Base-by-base conservation (phyloP, 495 filamentous ascomycete genomes). In the Beverwykella pulmonaria region DNA sequence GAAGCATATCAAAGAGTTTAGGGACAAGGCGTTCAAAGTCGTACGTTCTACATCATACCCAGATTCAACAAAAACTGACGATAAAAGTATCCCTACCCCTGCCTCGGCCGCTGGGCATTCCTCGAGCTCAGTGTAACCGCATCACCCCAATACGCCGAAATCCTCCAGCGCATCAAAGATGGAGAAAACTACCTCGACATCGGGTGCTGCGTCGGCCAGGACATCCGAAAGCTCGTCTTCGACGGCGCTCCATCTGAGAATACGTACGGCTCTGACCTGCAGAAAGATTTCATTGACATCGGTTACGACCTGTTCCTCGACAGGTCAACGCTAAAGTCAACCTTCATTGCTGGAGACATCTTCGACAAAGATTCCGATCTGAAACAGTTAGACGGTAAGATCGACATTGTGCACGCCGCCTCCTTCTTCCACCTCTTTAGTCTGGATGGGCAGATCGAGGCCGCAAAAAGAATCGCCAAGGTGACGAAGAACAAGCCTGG, bases 251-350 rank as follows among this genome's bases (percentile, higher is more conserved):
- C 64, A 27, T 65, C 68, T 1, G 60, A 71, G 22, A 66, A 73
- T 27, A 68, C 64, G 19, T 75, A 71, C 32, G 73, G 70, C 19
- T 54, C 52, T 26, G 73, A 75, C 41, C 57, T 73, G 15, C 20
- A 36, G 27, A 53, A 61, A n/a, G 55, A 53, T 12, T 70, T 73
- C 27, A 70, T 68, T 57, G 59, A 71, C 30, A 53, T 71, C 20
- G 68, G 68, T 1, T 71, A 71, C 49, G 68, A 67, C 3, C 54
- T 71, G 7, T 71, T 71, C 36, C 59, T 54, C 14, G 68, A 71
- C 59, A 63, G 62, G 30, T 36, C 34, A 1, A 67, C 63, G 1
- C 29, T 71, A 20, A 67, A 67, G 39, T 57, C 59, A 17, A 71
- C 63, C 17, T 71, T 67, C 47, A 59, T 71, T 36, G 58, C 63